Base-by-base conservation (phyloP, 23 red algal genomes). In the Gracilaria vermiculophylla region DNA sequence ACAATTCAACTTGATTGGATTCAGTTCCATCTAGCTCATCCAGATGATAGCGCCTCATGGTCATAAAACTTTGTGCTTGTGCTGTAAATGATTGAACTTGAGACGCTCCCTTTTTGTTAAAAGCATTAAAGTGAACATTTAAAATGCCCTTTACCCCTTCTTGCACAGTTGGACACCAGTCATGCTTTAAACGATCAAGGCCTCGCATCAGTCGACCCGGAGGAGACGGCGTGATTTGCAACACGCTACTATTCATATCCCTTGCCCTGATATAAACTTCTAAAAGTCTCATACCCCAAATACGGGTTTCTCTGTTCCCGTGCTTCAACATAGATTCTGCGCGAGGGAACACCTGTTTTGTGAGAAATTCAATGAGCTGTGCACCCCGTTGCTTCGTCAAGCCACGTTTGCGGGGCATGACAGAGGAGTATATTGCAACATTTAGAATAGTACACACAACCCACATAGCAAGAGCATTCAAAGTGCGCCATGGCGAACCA, bases 401-500 rank as follows among this genome's bases (percentile, higher is more conserved):
- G 12, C 79, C 78, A 0, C 77, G 76, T 64, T 67, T 73, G 23
- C 79, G 47, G 10, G 80, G 54, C 81, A 78, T 93, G 6, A 86
- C 73, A 53, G 90, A 60, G 43, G 79, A 69, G 32, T 85, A 85
- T 0, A 93, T 23, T 23, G 80, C 64, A 61, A 85, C 90, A 70
- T 93, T 93, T 27, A 85, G 19, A 41, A 93, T 62, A 2, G 90
- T 80, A 42, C 66, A 77, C 28, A 77, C 41, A 48, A 93, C 90
- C 90, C 90, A 93, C 56, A 93, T 76, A 24, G 90, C 80, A 48
- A 93, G 69, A 17, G 64, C 69, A 77, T 86, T 93, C 35, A 93
- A 53, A 10, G 90, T 86, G 31, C 90, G 90, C 90, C 90, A 93
- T 0, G 90, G 90, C 3, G 90, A 93, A n/a, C 90, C 90, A 43